Evolutionary conservation across 2,329 filamentous ascomycete genomes (phyloP).

Genomic region (Clarireedia hainanense): DNA sequence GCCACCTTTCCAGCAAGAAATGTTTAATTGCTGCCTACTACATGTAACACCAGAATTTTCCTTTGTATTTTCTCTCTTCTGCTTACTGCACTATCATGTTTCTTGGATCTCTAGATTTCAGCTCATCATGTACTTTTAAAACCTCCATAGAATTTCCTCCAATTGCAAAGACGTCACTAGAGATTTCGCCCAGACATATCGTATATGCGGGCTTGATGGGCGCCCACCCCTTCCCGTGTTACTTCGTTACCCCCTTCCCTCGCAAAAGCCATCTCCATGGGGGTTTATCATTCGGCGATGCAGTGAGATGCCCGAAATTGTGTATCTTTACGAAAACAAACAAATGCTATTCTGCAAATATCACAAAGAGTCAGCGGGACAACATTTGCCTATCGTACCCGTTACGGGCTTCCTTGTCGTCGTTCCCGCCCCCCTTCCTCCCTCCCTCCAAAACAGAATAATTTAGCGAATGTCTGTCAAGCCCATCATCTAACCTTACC

Average conservation of each 20-base stretch:
- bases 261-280: not conserved
- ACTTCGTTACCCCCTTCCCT: not conserved
- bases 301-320: not conserved
- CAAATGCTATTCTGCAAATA: not conserved
- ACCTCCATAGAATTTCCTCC: not conserved
- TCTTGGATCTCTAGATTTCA: not conserved
- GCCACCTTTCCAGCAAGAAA: not conserved
- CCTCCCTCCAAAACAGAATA: too few relatives aligned
- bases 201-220: not conserved
- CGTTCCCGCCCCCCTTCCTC: too few relatives aligned
- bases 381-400: too few relatives aligned
- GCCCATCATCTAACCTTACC: too few relatives aligned
- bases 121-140: conserved; percentile 5
- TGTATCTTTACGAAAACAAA: not conserved
- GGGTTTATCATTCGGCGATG: not conserved
- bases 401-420: too few relatives aligned
- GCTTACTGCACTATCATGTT: not conserved
- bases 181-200: not conserved
- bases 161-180: not conserved
- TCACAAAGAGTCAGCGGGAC: not conserved
- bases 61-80: not conserved
- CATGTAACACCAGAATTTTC: not conserved
- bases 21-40: conserved; percentile 2
- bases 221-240: not conserved
- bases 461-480: too few relatives aligned